Conservation (phyloP, 495 filamentous ascomycete genomes). For the Durotheca rogersii region DNA sequence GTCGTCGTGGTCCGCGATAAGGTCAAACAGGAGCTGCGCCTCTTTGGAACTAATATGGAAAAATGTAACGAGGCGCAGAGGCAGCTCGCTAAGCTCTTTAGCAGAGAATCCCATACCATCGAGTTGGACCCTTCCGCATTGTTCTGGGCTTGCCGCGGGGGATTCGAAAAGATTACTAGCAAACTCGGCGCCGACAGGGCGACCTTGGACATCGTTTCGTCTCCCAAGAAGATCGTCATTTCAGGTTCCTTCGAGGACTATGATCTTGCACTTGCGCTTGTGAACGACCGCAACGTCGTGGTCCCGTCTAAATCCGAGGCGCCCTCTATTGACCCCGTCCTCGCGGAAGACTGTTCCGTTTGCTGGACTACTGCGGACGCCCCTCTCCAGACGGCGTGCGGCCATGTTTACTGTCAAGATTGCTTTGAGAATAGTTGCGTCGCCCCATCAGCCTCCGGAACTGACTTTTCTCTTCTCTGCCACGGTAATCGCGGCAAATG, state of each 20-base stretch:
- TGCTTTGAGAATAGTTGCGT: conserved; percentile 44
- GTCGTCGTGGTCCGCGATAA: conserved; percentile 39
- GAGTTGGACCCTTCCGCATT: conserved; percentile 30
- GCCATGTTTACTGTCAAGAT: conserved; percentile 48
- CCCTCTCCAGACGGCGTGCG: conserved; percentile 41
- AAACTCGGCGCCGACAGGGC: conserved; percentile 38
- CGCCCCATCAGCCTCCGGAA: conserved; percentile 18
- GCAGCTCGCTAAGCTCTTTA: conserved; percentile 16
- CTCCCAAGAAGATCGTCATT: conserved; percentile 34
- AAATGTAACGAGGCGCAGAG: conserved; percentile 9
- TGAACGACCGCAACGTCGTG: conserved; percentile 4
- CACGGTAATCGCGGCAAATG: conserved; percentile 33
- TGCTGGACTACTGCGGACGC: conserved; percentile 46
- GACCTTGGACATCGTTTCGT: conserved; percentile 36
- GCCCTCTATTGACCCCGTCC: no score
- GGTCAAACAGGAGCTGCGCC: conserved; percentile 28
- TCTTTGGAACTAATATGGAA: conserved; percentile 32
- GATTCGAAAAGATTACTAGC: conserved; percentile 37
- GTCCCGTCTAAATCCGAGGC: background rate
- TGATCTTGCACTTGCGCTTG: conserved; percentile 11
- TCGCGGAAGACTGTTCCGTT: conserved; percentile 37
- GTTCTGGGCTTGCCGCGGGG: conserved; percentile 41
- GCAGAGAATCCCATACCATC: conserved; percentile 25
- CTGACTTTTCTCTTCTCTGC: conserved; percentile 34
- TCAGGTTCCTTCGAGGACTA: conserved; percentile 32